Percentiles rank a stretch among this genome's conserved stretches.
These are phyloP conservation scores for Nannochloropsis salina DNA, from an alignment of 108 stramenopile genomes.

Conservation along the genomic window DNA sequence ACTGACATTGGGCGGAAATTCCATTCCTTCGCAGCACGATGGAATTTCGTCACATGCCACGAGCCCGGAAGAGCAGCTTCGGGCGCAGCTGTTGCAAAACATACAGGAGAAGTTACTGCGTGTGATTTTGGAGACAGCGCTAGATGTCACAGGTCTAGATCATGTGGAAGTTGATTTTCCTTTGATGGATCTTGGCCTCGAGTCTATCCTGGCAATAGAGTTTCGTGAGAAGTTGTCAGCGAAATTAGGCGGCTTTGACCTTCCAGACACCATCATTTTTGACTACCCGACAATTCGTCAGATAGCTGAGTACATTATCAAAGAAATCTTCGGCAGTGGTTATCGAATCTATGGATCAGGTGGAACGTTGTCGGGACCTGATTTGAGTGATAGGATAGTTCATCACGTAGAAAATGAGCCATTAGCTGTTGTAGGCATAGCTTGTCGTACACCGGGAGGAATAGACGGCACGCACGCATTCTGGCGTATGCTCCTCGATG, in stretches of 20 bases:
- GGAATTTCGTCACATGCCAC: not conserved
- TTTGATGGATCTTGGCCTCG: conserved; percentile 29
- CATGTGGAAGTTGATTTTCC: not conserved
- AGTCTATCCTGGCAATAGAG: conserved; percentile 48
- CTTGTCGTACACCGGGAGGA: conserved; percentile 52
- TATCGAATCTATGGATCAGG: not conserved
- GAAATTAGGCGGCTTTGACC: conserved; percentile 20
- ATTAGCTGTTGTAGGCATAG: conserved; percentile 48
- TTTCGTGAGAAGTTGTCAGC: conserved; percentile 32
- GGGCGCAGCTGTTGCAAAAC: not conserved
- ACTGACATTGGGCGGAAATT: not conserved
- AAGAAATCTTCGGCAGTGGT: conserved; percentile 22
- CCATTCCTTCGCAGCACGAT: not conserved
- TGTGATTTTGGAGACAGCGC: conserved; percentile 16
- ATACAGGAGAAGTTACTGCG: conserved; percentile 2
- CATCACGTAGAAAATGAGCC: conserved; percentile 23
- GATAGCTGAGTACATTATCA: conserved; percentile 36
- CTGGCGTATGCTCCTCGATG: conserved; percentile 43
- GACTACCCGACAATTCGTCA: conserved; percentile 48
- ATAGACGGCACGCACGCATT: conserved; percentile 52
- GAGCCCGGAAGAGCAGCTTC: not conserved
- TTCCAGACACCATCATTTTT: conserved; percentile 43
- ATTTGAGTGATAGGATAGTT: not conserved
- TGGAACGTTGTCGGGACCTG: not conserved
- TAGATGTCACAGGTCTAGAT: not conserved